Evolutionary conservation across 2,329 filamentous ascomycete genomes (phyloP).

Genomic region (Westerdykella aurantiaca): DNA sequence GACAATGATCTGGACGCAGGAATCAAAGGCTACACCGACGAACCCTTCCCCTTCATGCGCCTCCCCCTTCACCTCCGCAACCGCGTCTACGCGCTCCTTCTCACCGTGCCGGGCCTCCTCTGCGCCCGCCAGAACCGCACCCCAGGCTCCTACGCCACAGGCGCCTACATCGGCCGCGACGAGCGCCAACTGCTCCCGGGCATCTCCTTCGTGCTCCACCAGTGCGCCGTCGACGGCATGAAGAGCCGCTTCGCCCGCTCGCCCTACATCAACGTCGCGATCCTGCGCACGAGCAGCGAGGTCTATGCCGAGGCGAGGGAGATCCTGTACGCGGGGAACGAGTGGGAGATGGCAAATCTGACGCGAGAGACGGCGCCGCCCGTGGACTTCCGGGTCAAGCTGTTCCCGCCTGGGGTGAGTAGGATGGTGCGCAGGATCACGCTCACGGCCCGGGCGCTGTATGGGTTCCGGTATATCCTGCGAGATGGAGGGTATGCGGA

Average conservation of each 20-base stretch:
- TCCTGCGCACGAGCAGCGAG: conserved; percentile 34
- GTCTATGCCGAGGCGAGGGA: conserved; percentile 38
- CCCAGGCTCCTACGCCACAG: conserved; percentile 8
- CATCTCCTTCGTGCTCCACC: conserved; percentile 17
- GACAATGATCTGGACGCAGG: no score
- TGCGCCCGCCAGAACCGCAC: conserved; percentile 24
- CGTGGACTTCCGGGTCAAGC: conserved; percentile 16
- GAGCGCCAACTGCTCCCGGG: conserved; percentile 18
- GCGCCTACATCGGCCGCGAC: conserved; percentile 14
- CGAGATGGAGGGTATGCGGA: conserved; percentile 11
- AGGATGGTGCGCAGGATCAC: conserved; percentile 14
- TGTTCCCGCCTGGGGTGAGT: conserved; percentile 18
- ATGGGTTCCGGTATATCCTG: conserved; percentile 18
- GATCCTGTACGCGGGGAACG: conserved; percentile 39
- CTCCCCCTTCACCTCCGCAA: conserved; percentile 18
- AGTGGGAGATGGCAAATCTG: conserved; percentile 26
- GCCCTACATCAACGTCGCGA: conserved; percentile 13
- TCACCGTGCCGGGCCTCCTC: conserved; percentile 20
- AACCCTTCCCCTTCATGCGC: conserved; percentile 13
- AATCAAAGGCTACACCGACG: background rate
- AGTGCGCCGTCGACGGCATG: conserved; percentile 10
- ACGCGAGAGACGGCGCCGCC: conserved; percentile 15
- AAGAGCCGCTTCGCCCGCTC: conserved; percentile 16
- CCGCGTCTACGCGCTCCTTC: conserved; percentile 17
- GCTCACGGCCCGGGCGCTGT: conserved; percentile 17